Base-by-base conservation (phyloP, 768 basidiomycete species). In the Mycena indigotica region DNA sequence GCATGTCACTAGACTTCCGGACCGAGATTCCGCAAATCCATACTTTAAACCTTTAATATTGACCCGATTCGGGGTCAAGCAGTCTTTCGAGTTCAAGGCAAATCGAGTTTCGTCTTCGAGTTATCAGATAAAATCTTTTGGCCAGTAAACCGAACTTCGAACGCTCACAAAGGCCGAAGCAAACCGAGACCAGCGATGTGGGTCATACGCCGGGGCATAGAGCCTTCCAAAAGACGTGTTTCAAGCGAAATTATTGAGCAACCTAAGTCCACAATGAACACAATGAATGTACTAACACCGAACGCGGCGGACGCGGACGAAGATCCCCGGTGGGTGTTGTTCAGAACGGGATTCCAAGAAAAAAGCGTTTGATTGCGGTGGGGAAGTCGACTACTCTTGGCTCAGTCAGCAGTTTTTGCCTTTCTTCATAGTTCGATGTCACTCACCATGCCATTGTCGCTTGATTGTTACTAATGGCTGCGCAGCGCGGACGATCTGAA, bases 151-250 rank as follows among this genome's bases (percentile, higher is more conserved):
- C n/a, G n/a, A n/a, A n/a, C n/a, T n/a, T n/a, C n/a, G n/a, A 8
- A 41, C 19, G 26, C 52, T 41, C 41, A 60, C 62, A 19, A 63
- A 63, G 26, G 57, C 62, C 1, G 62, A 59, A 17, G 62, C 60
- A 21, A 63, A 63, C 2, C 26, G 39, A 12, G 58, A 57, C 58
- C 57, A 63, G 49, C 62, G 60, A 26, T 63, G 62, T 1, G 62
- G 62, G 16, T 58, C 58, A 24, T 63, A 63, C 5, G 62, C 51
- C 13, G 58, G 59, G 5, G 63, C 59, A 25, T 44, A 69, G 66
- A 51, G 70, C 63, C 25, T 71, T 64, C 50, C 70, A 61, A 39
- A 67, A 39, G 50, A 73, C 67, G 15, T 67, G 68, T 65, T 75
- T 63, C 66, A 74, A 69, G 17, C n/a, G 67, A 66, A 55, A 69